phyloP scores from a whole-genome alignment of 768 basidiomycete species.

The Boletus tylopilopsis region DNA sequence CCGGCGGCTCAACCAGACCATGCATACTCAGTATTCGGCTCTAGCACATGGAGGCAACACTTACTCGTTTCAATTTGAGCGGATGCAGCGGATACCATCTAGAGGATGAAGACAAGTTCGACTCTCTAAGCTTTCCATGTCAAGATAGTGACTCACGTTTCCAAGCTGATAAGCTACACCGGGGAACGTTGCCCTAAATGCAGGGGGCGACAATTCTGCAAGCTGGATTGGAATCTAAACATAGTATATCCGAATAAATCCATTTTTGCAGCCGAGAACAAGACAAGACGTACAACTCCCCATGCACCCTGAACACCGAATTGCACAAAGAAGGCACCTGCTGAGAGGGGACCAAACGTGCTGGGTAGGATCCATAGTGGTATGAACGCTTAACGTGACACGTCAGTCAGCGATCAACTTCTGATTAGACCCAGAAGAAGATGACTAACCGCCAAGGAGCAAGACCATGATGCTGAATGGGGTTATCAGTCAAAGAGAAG shows the following conservation, averaged over 20 bases:
- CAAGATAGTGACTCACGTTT: slow-evolving; percentile 37
- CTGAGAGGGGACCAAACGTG: slow-evolving; percentile 61
- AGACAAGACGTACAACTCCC: slow-evolving; percentile 61
- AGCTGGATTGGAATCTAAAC: slow-evolving; percentile 68
- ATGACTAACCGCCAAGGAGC: slow-evolving; percentile 32
- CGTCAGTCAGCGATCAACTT: neutral
- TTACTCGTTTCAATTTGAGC: slow-evolving; percentile 44
- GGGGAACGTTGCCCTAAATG: slow-evolving; percentile 85
- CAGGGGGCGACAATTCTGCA: slow-evolving; percentile 81
- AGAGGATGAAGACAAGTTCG: neutral
- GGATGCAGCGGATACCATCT: slow-evolving; percentile 69
- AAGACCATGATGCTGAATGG: slow-evolving; percentile 20
- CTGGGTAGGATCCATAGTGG: slow-evolving; percentile 82
- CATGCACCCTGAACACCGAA: slow-evolving; percentile 89
- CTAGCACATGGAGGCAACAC: neutral
- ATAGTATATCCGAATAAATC: neutral
- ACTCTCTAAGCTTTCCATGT: too few species aligned
- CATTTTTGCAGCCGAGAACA: neutral
- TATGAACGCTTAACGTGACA: slow-evolving; percentile 42
- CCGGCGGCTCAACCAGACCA: slow-evolving; percentile 47
- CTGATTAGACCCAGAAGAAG: slow-evolving; percentile 38
- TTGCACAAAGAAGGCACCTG: slow-evolving; percentile 85
- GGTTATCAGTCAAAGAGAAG: neutral
- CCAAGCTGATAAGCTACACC: slow-evolving; percentile 84
- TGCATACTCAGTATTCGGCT: neutral